Conservation (phyloP, 1,284 basidiomycete species). For the Leccinum griseonigrum region DNA sequence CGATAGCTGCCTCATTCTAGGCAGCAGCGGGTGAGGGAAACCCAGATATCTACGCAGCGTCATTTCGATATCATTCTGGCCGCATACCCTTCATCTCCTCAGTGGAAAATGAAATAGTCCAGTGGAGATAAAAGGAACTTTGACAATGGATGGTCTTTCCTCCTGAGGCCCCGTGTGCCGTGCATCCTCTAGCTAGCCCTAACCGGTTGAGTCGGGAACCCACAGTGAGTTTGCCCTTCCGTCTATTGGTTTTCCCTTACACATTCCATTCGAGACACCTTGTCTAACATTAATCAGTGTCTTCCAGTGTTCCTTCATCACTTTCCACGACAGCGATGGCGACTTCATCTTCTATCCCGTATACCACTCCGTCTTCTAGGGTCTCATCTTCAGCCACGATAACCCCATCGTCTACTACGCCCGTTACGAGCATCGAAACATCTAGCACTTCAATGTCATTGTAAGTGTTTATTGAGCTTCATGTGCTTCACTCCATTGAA, state of each 20-base stretch:
- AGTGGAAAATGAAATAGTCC: neutral
- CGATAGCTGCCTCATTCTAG: neutral
- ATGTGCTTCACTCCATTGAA: neutral
- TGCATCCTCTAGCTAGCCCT: neutral
- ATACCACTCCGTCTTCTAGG: neutral
- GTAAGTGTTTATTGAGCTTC: constrained; percentile 4
- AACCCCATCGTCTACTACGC: neutral
- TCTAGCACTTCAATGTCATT: neutral
- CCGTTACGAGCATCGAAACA: neutral
- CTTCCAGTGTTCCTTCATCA: neutral
- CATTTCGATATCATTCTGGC: neutral
- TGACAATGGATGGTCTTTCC: neutral
- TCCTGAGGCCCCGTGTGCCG: neutral
- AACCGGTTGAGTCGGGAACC: neutral
- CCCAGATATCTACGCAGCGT: neutral
- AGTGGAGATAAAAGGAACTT: constrained; percentile 2
- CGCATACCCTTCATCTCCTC: neutral
- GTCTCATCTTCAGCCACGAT: neutral
- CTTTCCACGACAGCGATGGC: neutral
- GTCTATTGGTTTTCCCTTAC: neutral
- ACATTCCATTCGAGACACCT: neutral
- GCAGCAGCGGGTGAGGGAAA: neutral
- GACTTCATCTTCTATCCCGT: neutral
- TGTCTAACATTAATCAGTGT: neutral
- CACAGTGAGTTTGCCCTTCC: constrained; percentile 2